A percentile compares a stretch with the other conserved stretches of the same genome.
These are phyloP conservation scores for Pharus latifolius DNA, from an alignment of 176 grass and related monocot species.

Conservation along the genomic window DNA sequence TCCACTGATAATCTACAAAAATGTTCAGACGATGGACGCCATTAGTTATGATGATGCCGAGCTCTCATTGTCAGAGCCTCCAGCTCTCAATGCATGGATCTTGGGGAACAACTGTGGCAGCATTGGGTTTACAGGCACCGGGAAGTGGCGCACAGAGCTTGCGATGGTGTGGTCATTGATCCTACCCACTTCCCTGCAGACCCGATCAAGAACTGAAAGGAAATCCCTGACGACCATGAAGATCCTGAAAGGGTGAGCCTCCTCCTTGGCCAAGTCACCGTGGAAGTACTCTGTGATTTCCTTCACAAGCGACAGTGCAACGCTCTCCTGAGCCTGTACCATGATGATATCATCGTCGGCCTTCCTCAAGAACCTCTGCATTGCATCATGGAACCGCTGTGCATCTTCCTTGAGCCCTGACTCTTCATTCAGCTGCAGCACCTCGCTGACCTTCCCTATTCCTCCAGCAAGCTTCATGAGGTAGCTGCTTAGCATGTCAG, in stretches of 20 bases:
- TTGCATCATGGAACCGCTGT: constrained; percentile 3
- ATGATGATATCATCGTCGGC: constrained; percentile 33
- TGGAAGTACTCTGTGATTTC: constrained; percentile 43
- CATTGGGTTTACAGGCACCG: not conserved
- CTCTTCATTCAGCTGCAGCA: constrained; percentile 9
- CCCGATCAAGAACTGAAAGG: constrained; percentile 26
- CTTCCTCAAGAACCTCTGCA: constrained; percentile 25
- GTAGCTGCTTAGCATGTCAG: constrained; percentile 22
- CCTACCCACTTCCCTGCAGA: constrained; percentile 31
- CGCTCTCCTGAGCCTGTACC: constrained; percentile 32
- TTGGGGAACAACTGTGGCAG: no score
- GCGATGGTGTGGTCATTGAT: constrained; percentile 9
- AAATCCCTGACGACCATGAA: constrained; percentile 45
- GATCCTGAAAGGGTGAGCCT: constrained; percentile 35
- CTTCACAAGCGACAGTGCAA: constrained; percentile 29
- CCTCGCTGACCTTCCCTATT: constrained; percentile 27
- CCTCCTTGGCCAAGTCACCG: constrained; percentile 29
- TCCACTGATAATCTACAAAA: no score
- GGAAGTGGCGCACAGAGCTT: not conserved
- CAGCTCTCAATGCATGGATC: not conserved
- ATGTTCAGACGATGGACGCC: no score
- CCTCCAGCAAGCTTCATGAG: constrained; percentile 26
- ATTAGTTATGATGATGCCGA: not conserved
- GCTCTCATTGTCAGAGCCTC: constrained; percentile 11
- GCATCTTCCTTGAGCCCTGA: not conserved